Evolutionary conservation across 176 grass and related monocot genomes (phyloP).

Genomic region (Dendrocalamus sinicus): DNA sequence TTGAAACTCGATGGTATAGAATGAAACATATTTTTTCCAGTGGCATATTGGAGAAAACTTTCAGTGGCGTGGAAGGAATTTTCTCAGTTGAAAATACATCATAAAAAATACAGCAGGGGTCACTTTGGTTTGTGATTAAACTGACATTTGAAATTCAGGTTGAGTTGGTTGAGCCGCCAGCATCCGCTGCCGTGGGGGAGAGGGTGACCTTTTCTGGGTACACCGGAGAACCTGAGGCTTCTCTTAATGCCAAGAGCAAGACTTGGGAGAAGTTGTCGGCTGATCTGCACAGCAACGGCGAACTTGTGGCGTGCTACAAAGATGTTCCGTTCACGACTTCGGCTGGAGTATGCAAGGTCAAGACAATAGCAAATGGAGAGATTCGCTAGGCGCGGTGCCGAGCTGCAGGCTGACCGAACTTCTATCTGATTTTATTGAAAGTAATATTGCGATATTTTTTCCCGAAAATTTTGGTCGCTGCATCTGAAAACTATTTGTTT

Average conservation of each 20-base stretch:
- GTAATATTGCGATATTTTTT: not conserved
- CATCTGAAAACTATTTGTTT: not conserved
- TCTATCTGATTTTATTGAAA: constrained; percentile 7
- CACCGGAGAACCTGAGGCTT: constrained; percentile 67
- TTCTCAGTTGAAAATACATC: not conserved
- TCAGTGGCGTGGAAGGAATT: no score
- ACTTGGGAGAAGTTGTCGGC: constrained; percentile 83
- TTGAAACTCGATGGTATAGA: no score
- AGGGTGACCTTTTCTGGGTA: constrained; percentile 71
- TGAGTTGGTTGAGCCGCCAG: constrained; percentile 84
- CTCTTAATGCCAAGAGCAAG: constrained; percentile 83
- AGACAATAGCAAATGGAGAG: constrained; percentile 72
- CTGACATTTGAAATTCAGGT: constrained; percentile 51
- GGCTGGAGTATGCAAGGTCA: constrained; percentile 71
- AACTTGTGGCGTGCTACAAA: constrained; percentile 79
- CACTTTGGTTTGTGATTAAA: not conserved
- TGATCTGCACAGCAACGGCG: constrained; percentile 67
- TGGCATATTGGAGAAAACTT: no score
- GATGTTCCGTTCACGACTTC: constrained; percentile 73
- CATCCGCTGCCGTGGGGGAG: constrained; percentile 65
- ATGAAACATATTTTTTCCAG: no score
- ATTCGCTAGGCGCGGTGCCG: constrained; percentile 51
- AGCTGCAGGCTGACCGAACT: not conserved
- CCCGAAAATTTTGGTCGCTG: not conserved
- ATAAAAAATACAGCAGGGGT: not conserved